Conservation (phyloP, 2,329 filamentous ascomycete genomes). For the Fusarium begoniae region DNA sequence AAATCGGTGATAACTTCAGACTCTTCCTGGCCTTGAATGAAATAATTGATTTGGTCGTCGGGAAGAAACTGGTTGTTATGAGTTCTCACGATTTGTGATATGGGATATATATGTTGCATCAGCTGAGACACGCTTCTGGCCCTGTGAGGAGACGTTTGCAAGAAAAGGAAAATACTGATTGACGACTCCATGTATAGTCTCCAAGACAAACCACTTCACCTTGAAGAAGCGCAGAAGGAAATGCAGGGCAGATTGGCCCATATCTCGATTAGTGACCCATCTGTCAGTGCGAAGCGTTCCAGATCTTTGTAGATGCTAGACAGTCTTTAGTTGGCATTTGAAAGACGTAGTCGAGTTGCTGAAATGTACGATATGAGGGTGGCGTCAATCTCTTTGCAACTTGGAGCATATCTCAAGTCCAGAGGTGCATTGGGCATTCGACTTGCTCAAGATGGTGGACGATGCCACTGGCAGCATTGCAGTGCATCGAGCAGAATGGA, state of each 20-base stretch:
- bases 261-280: too few species aligned
- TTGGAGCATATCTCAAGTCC: background rate
- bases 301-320: background rate
- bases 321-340: background rate
- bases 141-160: too few species aligned
- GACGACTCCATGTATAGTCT: background rate
- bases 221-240: background rate
- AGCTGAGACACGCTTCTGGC: background rate
- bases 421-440: too few species aligned
- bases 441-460: too few species aligned
- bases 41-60: background rate
- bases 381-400: background rate
- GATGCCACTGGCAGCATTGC: too few species aligned
- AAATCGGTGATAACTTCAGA: background rate
- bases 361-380: background rate
- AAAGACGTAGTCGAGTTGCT: background rate
- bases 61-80: background rate
- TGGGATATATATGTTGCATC: background rate
- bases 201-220: background rate
- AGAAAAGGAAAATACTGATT: background rate
- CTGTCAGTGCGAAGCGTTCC: fast-evolving
- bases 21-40: background rate
- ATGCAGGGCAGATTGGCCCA: too few species aligned
- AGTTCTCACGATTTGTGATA: too few species aligned
- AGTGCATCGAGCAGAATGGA: fast-evolving